phyloP scores from a whole-genome alignment of 352 stramenopile genomes.

The Phytophthora syringae region DNA sequence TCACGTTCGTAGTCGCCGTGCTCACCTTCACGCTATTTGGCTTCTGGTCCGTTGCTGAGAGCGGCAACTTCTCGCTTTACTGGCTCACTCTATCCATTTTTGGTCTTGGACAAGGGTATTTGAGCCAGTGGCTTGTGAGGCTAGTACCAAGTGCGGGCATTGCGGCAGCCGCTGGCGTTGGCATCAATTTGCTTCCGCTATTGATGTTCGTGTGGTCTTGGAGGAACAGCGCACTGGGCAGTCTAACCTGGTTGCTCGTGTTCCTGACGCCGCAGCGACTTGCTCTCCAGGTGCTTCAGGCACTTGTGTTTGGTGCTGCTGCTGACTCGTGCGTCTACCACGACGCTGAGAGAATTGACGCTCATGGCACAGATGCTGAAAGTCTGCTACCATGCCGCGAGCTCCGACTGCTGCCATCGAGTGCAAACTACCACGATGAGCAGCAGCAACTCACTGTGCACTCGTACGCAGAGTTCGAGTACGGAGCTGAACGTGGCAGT shows the following conservation, averaged over 20 bases:
- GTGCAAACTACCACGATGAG: background rate
- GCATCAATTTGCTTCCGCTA: slow-evolving; percentile 36
- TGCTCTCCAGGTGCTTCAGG: slow-evolving; percentile 30
- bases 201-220: slow-evolving; percentile 24
- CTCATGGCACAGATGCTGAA: slow-evolving; percentile 5
- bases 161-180: slow-evolving; percentile 16
- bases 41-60: slow-evolving; percentile 25
- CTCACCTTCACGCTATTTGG: slow-evolving; percentile 25
- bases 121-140: slow-evolving; percentile 35
- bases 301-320: slow-evolving; percentile 28
- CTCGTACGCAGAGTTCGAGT: slow-evolving; percentile 33
- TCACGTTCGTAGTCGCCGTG: slow-evolving; percentile 22
- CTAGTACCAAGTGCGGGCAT: slow-evolving; percentile 7
- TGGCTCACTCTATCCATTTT: slow-evolving; percentile 33
- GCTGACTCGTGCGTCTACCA: slow-evolving; percentile 21
- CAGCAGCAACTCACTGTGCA: slow-evolving; percentile 27
- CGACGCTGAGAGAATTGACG: background rate
- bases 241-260: slow-evolving; percentile 18
- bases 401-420: slow-evolving; percentile 24
- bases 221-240: slow-evolving; percentile 19
- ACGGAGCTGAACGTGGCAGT: slow-evolving; percentile 13
- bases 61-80: slow-evolving; percentile 26
- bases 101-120: slow-evolving; percentile 27
- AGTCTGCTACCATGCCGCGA: slow-evolving; percentile 22
- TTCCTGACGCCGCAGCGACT: slow-evolving; percentile 29